Evolutionary conservation across 768 basidiomycete genomes (phyloP).

Genomic region (Wakefieldia striispora): DNA sequence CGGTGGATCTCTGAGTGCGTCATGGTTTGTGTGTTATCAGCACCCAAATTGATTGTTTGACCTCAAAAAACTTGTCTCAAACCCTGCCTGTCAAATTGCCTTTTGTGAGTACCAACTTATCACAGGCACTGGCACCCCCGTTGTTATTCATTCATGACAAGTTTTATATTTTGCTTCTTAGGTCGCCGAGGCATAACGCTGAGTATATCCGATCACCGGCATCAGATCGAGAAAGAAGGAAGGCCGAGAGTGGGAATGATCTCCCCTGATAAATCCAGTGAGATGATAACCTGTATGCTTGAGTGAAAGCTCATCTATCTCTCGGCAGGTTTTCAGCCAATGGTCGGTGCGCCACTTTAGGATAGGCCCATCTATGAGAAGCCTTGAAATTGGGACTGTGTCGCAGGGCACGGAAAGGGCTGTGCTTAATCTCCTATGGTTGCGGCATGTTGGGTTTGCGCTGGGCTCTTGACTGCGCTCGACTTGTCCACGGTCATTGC

Average conservation of each 20-base stretch:
- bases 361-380: slow-evolving; percentile 6
- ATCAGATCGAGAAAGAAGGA: background rate
- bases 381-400: background rate
- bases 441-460: slow-evolving; percentile 1
- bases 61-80: background rate
- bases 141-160: background rate
- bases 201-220: background rate
- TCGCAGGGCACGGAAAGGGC: slow-evolving; percentile 8
- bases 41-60: background rate
- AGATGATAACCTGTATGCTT: background rate
- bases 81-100: slow-evolving; percentile 10
- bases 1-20: slow-evolving; percentile 2
- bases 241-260: background rate
- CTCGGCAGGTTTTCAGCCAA: slow-evolving; percentile 5
- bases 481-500: slow-evolving; percentile 26
- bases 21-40: background rate
- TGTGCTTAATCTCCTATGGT: slow-evolving; percentile 6
- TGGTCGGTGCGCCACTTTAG: background rate
- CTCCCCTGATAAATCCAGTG: background rate
- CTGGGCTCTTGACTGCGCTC: background rate
- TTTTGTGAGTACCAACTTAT: background rate
- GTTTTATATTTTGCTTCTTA: background rate
- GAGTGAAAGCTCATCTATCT: slow-evolving; percentile 4
- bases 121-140: background rate
- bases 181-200: background rate